Evolutionary conservation across 768 basidiomycete species (phyloP), one percentile per base, ranked within the genome.

Genomic region (Arthromyces matolae): DNA sequence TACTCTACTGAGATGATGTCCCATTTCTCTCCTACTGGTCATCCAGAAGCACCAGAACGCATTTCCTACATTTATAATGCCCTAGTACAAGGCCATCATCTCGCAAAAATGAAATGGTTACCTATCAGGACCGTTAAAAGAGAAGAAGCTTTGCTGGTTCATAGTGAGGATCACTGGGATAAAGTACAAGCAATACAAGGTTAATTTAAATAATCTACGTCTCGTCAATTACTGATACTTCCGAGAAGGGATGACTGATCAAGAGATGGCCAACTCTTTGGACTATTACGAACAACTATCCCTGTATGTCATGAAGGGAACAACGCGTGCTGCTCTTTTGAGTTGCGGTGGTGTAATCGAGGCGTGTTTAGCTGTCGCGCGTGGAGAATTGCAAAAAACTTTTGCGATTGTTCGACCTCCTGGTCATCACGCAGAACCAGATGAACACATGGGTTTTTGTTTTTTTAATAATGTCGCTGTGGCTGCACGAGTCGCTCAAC

Each of bases 391-490:
- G 31, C 77, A 86, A 59, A 97, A 94, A 64, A 77, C 89, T 0
- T 87, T 99, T 62, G 96, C 96, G 2, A 91, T 98, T 52, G 94
- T 98, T 28, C 81, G 96, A 44, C 96, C 96, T 10, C 96, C 96
- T 0, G 96, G 96, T 0, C 96, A 99, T 63, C 96, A 99, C 60
- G 94, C 96, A 5, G 96, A 99, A 63, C 96, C 96, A 4, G 91
- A 96, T 54, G 88, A 94, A 62, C 89, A 92, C 54, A 97, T 98
- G 94, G 96, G 96, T 1, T 99, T 99, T 65, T 98, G 96, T 67
- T 96, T 99, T 72, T 96, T 93, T 72, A 99, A 99, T 66, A 99
- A 99, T 61, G 93, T 95, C 27, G 87, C 96, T 0, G 89, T 99
- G 13, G 94, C 94, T 1, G 80, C 91, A 16, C 81, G 82, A 59